Conservation (phyloP, 768 basidiomycete species). For the Inosperma sp. region DNA sequence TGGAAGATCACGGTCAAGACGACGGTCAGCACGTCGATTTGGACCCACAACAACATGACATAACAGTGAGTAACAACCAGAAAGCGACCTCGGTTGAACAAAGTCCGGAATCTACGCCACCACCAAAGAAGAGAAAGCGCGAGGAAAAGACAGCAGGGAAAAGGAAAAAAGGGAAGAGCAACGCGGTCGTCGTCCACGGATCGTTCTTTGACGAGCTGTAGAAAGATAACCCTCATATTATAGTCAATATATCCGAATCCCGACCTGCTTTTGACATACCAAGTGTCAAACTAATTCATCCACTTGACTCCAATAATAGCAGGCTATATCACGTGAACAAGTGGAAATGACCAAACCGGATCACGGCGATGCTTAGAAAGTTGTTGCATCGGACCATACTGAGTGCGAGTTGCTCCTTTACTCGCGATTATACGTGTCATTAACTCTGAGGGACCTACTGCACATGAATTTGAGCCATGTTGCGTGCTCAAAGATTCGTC, state of each 20-base stretch:
- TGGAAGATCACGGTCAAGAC: slow-evolving; percentile 23
- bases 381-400: background rate
- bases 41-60: too few species aligned
- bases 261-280: too few species aligned
- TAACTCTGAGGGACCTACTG: background rate
- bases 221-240: slow-evolving; percentile 3
- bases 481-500: slow-evolving; percentile 13
- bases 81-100: slow-evolving; percentile 17
- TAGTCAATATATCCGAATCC: too few species aligned
- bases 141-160: too few species aligned
- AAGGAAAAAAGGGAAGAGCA: slow-evolving; percentile 57
- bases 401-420: background rate
- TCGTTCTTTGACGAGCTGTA: slow-evolving; percentile 68
- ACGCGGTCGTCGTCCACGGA: slow-evolving; percentile 53
- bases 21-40: too few species aligned
- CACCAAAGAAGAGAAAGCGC: slow-evolving; percentile 58
- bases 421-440: background rate
- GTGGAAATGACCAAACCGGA: too few species aligned
- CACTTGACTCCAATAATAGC: too few species aligned
- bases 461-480: slow-evolving; percentile 14
- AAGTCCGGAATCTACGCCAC: slow-evolving; percentile 32
- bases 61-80: too few species aligned
- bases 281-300: too few species aligned
- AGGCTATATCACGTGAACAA: too few species aligned
- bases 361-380: too few species aligned